Evolutionary conservation across 1,139 yeast genomes (phyloP), one percentile per base, ranked within the genome.

Genomic region (Taphrina flavorubra): DNA sequence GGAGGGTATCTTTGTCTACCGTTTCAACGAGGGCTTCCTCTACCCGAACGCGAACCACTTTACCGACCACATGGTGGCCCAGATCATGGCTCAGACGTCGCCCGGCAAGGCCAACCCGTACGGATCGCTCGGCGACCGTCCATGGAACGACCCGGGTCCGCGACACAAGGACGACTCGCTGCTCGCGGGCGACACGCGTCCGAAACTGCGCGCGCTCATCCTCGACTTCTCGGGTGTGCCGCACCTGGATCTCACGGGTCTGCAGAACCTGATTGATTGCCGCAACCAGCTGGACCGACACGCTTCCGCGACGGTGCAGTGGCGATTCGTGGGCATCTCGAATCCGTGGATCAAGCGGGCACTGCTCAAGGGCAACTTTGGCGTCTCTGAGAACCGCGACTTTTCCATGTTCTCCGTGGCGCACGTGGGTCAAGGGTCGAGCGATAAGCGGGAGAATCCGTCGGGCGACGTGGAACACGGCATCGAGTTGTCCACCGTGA

Each of bases 81-180:
- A 88, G 75, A 87, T 88, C 53, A 87, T 87, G 76, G 77, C 79
- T 51, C 70, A 77, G 16, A 90, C 97, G 0, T 83, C 83, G 73
- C 83, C 89, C 69, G 92, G 92, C 36, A 82, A 82, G 67, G 79
- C 84, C 34, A 78, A 80, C 66, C 77, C 78, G 55, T 79, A 77
- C 63, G 76, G 80, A 20, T 80, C 81, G 65, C 83, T 85, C 53
- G 89, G 91, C 37, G 89, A 89, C 65, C 84, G 94, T 72, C 92
- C 96, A 25, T 92, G 97, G 97, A 92, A 92, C 76, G 95, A 91
- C 75, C 92, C 92, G 36, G 96, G 96, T 72, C 89, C 89, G 46
- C 76, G 79, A 68, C 73, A 73, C 53, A 70, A 60, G 56, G 70
- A 61, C 46, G 68, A 75, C 34, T 44, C 61, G 7, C 67, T 71